Base-by-base conservation (phyloP, 2,329 filamentous ascomycete species). In the Zymoseptoria ardabiliae region DNA sequence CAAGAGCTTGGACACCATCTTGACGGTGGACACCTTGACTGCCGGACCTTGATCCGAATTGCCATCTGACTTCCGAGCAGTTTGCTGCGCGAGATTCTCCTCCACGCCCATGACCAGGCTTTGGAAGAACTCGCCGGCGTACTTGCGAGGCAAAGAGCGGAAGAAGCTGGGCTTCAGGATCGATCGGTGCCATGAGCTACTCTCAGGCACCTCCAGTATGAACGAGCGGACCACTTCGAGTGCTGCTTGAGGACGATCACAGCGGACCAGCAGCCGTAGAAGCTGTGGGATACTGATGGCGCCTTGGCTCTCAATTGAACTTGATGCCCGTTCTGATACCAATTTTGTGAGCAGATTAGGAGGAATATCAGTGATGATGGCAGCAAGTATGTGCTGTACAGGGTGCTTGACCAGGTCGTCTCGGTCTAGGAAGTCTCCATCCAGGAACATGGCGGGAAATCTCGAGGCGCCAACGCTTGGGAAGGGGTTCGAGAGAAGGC, bases 1-100 rank as follows among this genome's bases (percentile, higher is more conserved):
- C 17, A 78, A 64, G 2, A 77, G 56, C 59, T 77, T 71, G 1
- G 75, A 74, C 1, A 79, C 68, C 50, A 74, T 67, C 55, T 79
- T 78, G 52, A 76, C 69, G 1, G 76, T 78, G 0, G 75, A 77
- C 3, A 78, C 65, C 57, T 78, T 78, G 53, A 77, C 62, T 17
- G 64, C 59, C 0, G 69, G 59, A 22, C n/a, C 56, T n/a, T 55
- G 41, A 4, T 54, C 23, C 17, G 57, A 50, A 28, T 54, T 41
- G 2, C 54, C 48, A 19, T 66, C 59, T 21, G 53, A 21, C 17
- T 41, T 61, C 48, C 48, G 55, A 50, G 62, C 61, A 2, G 63
- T 49, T 58, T 71, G 67, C 45, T 70, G 60, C 52, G 69, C 60
- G 1, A 74, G 54, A 55, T 63, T 70, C 9, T 63, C 51, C n/a